phyloP scores from a whole-genome alignment of 2,329 filamentous ascomycete genomes.

The Didymella pinodella region DNA sequence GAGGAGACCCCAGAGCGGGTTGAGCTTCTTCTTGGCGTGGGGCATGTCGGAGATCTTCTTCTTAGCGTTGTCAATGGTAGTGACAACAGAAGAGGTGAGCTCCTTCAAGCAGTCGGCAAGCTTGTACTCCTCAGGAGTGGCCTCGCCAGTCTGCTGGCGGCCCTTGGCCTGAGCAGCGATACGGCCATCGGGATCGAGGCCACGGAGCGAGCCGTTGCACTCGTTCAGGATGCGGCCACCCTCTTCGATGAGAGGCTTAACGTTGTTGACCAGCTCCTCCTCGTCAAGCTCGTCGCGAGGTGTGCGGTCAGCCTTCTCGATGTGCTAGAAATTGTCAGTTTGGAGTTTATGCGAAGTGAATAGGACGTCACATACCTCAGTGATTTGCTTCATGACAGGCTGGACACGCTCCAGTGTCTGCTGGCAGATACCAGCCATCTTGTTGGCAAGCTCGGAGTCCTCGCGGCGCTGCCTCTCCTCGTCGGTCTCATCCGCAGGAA shows the following conservation, averaged over 20 bases:
- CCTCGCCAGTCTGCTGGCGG: slow-evolving; percentile 76
- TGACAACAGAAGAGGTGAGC: slow-evolving; percentile 80
- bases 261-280: slow-evolving; percentile 83
- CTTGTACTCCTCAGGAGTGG: slow-evolving; percentile 81
- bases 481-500: slow-evolving; percentile 62
- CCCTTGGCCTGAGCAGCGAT: slow-evolving; percentile 87
- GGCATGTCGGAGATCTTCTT: slow-evolving; percentile 91
- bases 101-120: slow-evolving; percentile 87
- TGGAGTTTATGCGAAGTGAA: not conserved
- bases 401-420: slow-evolving; percentile 84
- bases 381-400: slow-evolving; percentile 87
- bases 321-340: slow-evolving; percentile 63
- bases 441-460: slow-evolving; percentile 78
- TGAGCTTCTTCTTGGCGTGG: slow-evolving; percentile 92
- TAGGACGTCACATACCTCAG: slow-evolving; percentile 64
- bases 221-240: slow-evolving; percentile 82
- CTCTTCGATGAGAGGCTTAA: slow-evolving; percentile 89
- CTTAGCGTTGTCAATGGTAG: slow-evolving; percentile 86
- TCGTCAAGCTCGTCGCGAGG: slow-evolving; percentile 90
- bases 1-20: slow-evolving; percentile 84
- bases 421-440: slow-evolving; percentile 76
- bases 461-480: slow-evolving; percentile 58
- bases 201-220: slow-evolving; percentile 85
- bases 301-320: slow-evolving; percentile 80
- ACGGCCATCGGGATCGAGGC: slow-evolving; percentile 85